phyloP scores from a whole-genome alignment of 176 grass and related monocot species.

The Eragrostis nindensis region DNA sequence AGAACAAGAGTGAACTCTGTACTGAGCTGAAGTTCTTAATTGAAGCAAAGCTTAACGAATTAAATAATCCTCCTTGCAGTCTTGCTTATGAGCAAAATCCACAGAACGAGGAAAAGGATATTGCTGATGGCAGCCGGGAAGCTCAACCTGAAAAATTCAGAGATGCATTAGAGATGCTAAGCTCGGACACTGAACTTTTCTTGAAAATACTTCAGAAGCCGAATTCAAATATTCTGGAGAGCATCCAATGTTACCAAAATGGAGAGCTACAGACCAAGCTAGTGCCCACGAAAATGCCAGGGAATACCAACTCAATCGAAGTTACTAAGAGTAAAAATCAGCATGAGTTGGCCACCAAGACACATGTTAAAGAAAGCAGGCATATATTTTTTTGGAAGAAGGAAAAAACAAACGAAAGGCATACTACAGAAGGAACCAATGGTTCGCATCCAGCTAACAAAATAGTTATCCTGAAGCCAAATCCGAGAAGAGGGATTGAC shows the following conservation, averaged over 20 bases:
- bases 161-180: slow-evolving; percentile 58
- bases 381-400: slow-evolving; percentile 76
- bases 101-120: slow-evolving; percentile 25
- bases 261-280: slow-evolving; percentile 7
- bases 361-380: slow-evolving; percentile 44
- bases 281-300: slow-evolving; percentile 17
- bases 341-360: slow-evolving; percentile 25
- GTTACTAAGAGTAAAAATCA: slow-evolving; percentile 22
- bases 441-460: slow-evolving; percentile 58
- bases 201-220: slow-evolving; percentile 67
- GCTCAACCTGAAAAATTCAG: slow-evolving; percentile 49
- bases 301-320: neutral
- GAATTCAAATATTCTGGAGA: slow-evolving; percentile 55
- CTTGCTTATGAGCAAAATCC: slow-evolving; percentile 25
- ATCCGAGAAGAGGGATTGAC: slow-evolving; percentile 36
- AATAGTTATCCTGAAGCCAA: slow-evolving; percentile 93
- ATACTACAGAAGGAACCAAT: slow-evolving; percentile 32
- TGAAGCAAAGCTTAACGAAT: slow-evolving; percentile 59
- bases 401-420: slow-evolving; percentile 44
- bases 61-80: slow-evolving; percentile 27
- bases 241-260: slow-evolving; percentile 41
- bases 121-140: slow-evolving; percentile 33
- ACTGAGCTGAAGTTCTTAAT: slow-evolving; percentile 54
- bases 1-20: slow-evolving; percentile 48
- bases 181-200: slow-evolving; percentile 69